Evolutionary conservation across 495 filamentous ascomycete species (phyloP).

Genomic region (Penicillium paxilli): DNA sequence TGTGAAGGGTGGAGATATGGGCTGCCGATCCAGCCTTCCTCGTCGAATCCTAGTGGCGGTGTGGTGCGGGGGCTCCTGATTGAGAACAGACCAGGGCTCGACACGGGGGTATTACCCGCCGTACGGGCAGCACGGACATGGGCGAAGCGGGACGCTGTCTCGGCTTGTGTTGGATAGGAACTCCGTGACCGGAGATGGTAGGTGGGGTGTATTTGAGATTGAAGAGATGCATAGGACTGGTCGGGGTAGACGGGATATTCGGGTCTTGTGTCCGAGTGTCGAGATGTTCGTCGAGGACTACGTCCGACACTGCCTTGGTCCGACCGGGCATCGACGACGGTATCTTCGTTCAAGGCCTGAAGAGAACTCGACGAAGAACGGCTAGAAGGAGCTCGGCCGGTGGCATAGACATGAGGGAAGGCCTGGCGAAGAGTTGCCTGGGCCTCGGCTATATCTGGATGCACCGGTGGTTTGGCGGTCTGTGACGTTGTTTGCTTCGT

Average conservation of each 20-base stretch:
- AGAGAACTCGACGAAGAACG: constrained; percentile 49
- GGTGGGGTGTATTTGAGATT: constrained; percentile 49
- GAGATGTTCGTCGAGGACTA: constrained; percentile 28
- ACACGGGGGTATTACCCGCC: constrained; percentile 64
- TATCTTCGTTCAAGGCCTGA: constrained; percentile 47
- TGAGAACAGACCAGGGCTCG: constrained; percentile 67
- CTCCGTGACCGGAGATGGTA: constrained; percentile 41
- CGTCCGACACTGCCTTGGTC: constrained; percentile 30
- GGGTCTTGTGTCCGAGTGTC: constrained; percentile 27
- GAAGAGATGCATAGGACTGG: constrained; percentile 53
- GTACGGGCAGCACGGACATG: constrained; percentile 43
- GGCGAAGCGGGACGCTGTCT: constrained; percentile 31
- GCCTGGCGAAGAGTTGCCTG: constrained; percentile 40
- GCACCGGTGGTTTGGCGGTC: constrained; percentile 8
- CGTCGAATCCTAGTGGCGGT: constrained; percentile 45
- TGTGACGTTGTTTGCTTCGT: constrained; percentile 31
- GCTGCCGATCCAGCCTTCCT: constrained; percentile 48
- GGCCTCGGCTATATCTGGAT: constrained; percentile 29
- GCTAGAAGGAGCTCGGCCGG: constrained; percentile 40
- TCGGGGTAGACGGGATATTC: constrained; percentile 55
- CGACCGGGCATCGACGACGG: constrained; percentile 42
- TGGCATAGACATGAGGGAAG: constrained; percentile 39
- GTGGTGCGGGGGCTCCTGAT: constrained; percentile 47
- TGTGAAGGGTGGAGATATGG: constrained; percentile 66
- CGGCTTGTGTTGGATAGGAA: constrained; percentile 40